These are phyloP conservation scores for Aspergillus ruber DNA, from an alignment of 2,329 filamentous ascomycete species.

Conservation along the genomic window DNA sequence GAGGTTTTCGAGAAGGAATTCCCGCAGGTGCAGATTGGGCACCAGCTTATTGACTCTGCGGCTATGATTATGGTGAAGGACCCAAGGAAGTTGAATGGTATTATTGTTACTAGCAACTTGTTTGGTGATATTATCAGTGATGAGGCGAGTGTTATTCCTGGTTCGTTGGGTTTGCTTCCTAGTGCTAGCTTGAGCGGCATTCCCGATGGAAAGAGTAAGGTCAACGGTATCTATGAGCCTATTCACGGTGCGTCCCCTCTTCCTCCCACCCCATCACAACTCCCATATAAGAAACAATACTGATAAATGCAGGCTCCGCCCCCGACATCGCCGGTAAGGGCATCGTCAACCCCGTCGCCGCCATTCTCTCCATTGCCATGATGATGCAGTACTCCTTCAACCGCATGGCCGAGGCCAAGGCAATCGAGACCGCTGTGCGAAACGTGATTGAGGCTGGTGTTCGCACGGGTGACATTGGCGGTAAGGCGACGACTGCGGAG, in stretches of 20 bases:
- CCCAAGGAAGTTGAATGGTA: conserved; percentile 76
- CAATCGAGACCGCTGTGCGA: conserved; percentile 75
- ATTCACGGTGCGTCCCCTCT: too few species aligned
- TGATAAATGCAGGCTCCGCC: conserved; percentile 59
- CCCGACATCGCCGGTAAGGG: conserved; percentile 90
- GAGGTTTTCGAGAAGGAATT: conserved; percentile 86
- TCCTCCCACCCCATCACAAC: too few species aligned
- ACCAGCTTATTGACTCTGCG: conserved; percentile 93
- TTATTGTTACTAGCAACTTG: conserved; percentile 87
- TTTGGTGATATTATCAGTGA: conserved; percentile 96
- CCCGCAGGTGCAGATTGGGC: conserved; percentile 72
- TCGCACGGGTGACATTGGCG: conserved; percentile 79
- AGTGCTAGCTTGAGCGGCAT: conserved; percentile 81
- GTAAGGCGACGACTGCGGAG: conserved; percentile 63
- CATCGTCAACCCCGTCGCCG: conserved; percentile 86
- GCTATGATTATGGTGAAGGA: conserved; percentile 98
- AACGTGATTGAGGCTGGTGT: conserved; percentile 72
- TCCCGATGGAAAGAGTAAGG: conserved; percentile 74
- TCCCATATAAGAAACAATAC: too few species aligned
- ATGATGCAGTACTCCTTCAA: conserved; percentile 90
- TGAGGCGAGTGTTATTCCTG: conserved; percentile 90
- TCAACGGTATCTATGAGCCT: conserved; percentile 95
- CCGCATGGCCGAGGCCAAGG: conserved; percentile 67
- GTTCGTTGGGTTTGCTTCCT: conserved; percentile 79
- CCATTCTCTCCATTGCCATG: conserved; percentile 89